Percentiles rank a stretch among this genome's conserved stretches.
Conservation (phyloP, 805 yeast genomes). For the Candida sanyiensis region DNA sequence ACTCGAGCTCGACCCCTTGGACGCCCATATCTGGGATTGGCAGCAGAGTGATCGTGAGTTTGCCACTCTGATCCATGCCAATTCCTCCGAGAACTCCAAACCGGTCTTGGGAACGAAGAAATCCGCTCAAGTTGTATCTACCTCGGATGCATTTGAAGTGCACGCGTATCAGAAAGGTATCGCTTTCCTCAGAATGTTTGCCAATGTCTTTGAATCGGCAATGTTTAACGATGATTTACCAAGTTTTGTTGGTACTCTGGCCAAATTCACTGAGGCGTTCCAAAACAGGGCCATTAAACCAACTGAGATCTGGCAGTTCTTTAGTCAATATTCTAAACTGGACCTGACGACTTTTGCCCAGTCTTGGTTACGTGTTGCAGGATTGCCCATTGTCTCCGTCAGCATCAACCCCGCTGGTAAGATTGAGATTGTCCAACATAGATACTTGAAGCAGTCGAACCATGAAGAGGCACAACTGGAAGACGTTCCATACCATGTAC, state of each 20-base stretch:
- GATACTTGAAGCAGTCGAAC: conserved; percentile 27
- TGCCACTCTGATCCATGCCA: conserved; percentile 34
- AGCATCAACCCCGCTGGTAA: conserved; percentile 23
- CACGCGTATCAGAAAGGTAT: conserved; percentile 58
- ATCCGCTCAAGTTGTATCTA: conserved; percentile 33
- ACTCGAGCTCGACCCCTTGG: conserved; percentile 22
- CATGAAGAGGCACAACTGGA: conserved; percentile 34
- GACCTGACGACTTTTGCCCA: conserved; percentile 48
- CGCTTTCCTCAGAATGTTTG: conserved; percentile 47
- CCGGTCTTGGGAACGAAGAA: conserved; percentile 2
- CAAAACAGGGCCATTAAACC: conserved; percentile 40
- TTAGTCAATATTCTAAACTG: conserved; percentile 30
- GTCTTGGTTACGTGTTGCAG: conserved; percentile 57
- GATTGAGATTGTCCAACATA: conserved; percentile 35
- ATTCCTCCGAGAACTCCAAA: conserved; percentile 23
- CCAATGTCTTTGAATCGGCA: conserved; percentile 35
- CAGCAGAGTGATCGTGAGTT: conserved; percentile 25
- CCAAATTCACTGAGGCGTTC: conserved; percentile 32
- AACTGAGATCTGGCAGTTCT: conserved; percentile 46
- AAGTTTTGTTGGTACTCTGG: conserved; percentile 32
- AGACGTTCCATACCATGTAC: conserved; percentile 58
- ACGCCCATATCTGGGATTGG: conserved; percentile 31
- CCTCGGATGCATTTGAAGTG: conserved; percentile 44
- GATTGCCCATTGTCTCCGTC: conserved; percentile 49
- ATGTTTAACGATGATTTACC: conserved; percentile 26